These are phyloP conservation scores for Botrytis galanthina DNA, from an alignment of 2,329 filamentous ascomycete genomes.

Conservation along the genomic window DNA sequence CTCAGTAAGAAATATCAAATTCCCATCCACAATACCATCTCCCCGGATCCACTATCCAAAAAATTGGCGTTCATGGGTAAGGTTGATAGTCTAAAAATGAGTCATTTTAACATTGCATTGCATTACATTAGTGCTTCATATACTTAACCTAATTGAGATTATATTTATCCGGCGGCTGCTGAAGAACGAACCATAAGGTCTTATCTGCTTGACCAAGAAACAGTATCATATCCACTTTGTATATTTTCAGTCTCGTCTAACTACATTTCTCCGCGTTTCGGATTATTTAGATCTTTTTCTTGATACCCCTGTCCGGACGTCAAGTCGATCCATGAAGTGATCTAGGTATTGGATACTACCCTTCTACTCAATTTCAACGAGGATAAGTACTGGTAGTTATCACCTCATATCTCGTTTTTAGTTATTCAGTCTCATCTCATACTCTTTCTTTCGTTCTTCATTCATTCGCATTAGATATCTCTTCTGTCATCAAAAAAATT, in stretches of 20 bases:
- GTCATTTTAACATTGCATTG: slow-evolving; percentile 36
- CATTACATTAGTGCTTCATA: slow-evolving; percentile 23
- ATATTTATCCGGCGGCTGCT: slow-evolving; percentile 31
- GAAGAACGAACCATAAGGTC: slow-evolving; percentile 38
- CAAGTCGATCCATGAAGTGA: slow-evolving; percentile 1
- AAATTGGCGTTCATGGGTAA: neutral
- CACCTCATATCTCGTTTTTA: slow-evolving; percentile 21
- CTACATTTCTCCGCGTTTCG: slow-evolving; percentile 36
- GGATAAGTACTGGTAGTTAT: slow-evolving; percentile 35
- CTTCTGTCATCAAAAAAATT: slow-evolving; percentile 30
- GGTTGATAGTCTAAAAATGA: slow-evolving; percentile 34
- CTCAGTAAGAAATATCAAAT: slow-evolving; percentile 12
- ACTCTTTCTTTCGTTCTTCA: slow-evolving; percentile 32
- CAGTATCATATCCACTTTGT: slow-evolving; percentile 27
- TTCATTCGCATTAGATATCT: slow-evolving; percentile 27
- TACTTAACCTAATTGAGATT: slow-evolving; percentile 25
- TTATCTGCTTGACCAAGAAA: slow-evolving; percentile 39
- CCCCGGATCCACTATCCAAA: slow-evolving; percentile 12
- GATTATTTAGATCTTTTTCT: slow-evolving; percentile 25
- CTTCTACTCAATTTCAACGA: slow-evolving; percentile 19
- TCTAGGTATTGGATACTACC: slow-evolving; percentile 16
- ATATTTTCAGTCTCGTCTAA: slow-evolving; percentile 21
- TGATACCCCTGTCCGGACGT: neutral
- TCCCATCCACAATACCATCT: neutral
- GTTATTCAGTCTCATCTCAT: slow-evolving; percentile 30